A percentile compares a stretch with the other conserved stretches of the same genome.
Conservation (phyloP, 179 eudicot species). For the Nepenthes alata region DNA sequence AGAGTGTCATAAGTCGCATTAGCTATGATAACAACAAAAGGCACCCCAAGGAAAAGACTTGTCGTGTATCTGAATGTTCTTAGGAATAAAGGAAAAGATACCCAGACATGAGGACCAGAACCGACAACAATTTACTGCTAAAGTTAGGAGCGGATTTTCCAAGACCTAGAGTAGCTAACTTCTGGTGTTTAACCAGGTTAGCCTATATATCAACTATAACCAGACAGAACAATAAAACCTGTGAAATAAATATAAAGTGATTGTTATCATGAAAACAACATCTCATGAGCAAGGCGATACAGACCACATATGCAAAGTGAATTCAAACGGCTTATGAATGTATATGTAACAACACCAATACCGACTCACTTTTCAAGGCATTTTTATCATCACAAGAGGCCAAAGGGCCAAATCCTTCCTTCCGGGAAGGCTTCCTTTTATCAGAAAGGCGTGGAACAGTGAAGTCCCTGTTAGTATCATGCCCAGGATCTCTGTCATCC, state of each 20-base stretch:
- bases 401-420: constrained; percentile 51
- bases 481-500: constrained; percentile 56
- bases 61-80: neutral
- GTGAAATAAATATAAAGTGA: too few relatives aligned
- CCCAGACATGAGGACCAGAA: neutral
- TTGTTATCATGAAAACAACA: too few relatives aligned
- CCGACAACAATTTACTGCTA: too few relatives aligned
- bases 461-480: constrained; percentile 44
- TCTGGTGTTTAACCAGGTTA: too few relatives aligned
- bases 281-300: neutral
- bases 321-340: neutral
- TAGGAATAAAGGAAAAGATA: neutral
- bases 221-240: too few relatives aligned
- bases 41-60: neutral
- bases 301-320: neutral
- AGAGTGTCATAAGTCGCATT: neutral
- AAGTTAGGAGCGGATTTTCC: too few relatives aligned
- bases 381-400: constrained; percentile 52
- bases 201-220: too few relatives aligned
- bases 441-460: constrained; percentile 43
- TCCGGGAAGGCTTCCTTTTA: constrained; percentile 54
- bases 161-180: too few relatives aligned
- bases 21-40: neutral
- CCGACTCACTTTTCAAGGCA: constrained; percentile 57
- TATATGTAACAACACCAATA: constrained; percentile 4